These are phyloP conservation scores for Articulospora tetracladia DNA, from an alignment of 495 filamentous ascomycete species.

Conservation along the genomic window DNA sequence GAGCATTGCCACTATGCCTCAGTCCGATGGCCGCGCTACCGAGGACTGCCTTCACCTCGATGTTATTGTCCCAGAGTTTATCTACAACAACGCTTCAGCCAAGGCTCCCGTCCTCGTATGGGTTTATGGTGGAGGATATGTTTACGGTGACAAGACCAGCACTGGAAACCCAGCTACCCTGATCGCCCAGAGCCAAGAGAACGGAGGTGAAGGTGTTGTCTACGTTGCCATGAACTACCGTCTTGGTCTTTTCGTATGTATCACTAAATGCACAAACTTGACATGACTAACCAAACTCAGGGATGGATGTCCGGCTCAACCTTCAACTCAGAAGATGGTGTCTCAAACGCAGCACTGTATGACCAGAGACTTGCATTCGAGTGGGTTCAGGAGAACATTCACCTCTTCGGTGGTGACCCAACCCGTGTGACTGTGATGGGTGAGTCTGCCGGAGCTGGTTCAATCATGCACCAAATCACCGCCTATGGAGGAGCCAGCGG, in stretches of 20 bases:
- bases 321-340: conserved; percentile 44
- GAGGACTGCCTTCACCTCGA: conserved; percentile 59
- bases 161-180: conserved; percentile 25
- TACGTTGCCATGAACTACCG: conserved; percentile 63
- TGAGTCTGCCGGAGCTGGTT: conserved; percentile 65
- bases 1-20: conserved; percentile 28
- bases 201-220: conserved; percentile 45
- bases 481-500: conserved; percentile 39
- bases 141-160: conserved; percentile 45
- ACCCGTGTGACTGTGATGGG: conserved; percentile 64
- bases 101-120: conserved; percentile 39
- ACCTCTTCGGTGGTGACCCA: conserved; percentile 65
- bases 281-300: not conserved
- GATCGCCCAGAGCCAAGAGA: conserved; percentile 38
- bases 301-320: conserved; percentile 31
- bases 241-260: conserved; percentile 23
- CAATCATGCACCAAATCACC: conserved; percentile 64
- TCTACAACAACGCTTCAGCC: conserved; percentile 41
- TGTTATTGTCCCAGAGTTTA: conserved; percentile 41
- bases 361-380: conserved; percentile 67
- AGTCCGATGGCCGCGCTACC: conserved; percentile 40
- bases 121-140: conserved; percentile 59
- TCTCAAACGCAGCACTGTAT: conserved; percentile 59
- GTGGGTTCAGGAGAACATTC: conserved; percentile 69
- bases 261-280: not conserved